Conservation (phyloP, 2,329 filamentous ascomycete species). For the Nemania abortiva region DNA sequence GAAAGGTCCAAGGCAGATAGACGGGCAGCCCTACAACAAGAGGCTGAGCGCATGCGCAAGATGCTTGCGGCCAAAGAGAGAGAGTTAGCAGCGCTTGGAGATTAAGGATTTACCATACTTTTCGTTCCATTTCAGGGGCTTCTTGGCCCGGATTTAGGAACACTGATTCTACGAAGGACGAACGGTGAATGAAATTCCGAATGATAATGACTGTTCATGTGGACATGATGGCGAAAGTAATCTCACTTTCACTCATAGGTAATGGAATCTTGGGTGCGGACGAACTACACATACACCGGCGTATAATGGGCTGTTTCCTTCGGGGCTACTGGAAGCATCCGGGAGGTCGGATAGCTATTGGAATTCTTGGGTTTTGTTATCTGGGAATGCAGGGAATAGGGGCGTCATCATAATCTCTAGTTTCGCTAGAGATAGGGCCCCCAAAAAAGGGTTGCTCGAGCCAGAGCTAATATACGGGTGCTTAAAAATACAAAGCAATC, state of each 20-base stretch:
- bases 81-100: slow-evolving; percentile 70
- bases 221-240: not conserved
- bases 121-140: not conserved
- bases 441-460: no score
- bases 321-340: not conserved
- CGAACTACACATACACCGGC: slow-evolving; percentile 30
- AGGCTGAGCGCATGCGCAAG: slow-evolving; percentile 81
- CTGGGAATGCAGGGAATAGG: slow-evolving; percentile 1
- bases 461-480: no score
- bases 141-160: slow-evolving; percentile 1
- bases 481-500: no score
- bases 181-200: not conserved
- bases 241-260: slow-evolving; percentile 4
- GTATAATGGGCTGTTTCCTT: slow-evolving; percentile 23
- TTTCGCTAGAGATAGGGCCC: not conserved
- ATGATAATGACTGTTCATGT: slow-evolving; percentile 12
- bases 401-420: not conserved
- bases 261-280: slow-evolving; percentile 20
- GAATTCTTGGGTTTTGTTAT: slow-evolving; percentile 6
- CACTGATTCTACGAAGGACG: not conserved
- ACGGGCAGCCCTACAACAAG: slow-evolving; percentile 74
- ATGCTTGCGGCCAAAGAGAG: slow-evolving; percentile 79
- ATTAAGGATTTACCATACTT: slow-evolving; percentile 33
- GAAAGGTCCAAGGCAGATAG: slow-evolving; percentile 70
- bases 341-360: not conserved